A percentile compares a stretch with the other conserved stretches of the same genome.
Evolutionary conservation across 805 yeast species (phyloP).

Genomic region (Komagataella mondaviorum): DNA sequence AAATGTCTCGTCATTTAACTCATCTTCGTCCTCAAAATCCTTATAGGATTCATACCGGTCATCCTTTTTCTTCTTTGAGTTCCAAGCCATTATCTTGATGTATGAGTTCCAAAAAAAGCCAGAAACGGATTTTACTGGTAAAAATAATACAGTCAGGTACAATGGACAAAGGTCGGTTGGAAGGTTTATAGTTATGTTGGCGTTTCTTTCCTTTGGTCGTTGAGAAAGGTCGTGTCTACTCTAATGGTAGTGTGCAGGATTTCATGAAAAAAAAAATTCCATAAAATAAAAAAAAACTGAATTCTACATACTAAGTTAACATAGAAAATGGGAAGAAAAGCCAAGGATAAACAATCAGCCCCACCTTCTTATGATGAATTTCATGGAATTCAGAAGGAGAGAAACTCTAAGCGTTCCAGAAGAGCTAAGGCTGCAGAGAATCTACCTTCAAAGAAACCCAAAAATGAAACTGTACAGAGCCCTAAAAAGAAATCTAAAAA

Average conservation of each 20-base stretch:
- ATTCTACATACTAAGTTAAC: background rate
- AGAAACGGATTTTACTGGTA: background rate
- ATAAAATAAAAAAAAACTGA: background rate
- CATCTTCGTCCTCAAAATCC: constrained; percentile 82
- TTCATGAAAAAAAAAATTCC: background rate
- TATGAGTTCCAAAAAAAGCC: background rate
- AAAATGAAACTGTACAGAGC: constrained; percentile 15
- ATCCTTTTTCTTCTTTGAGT: constrained; percentile 4
- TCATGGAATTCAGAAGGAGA: constrained; percentile 29
- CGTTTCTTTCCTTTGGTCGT: background rate
- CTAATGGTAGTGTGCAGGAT: background rate
- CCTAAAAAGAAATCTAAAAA: constrained; percentile 15
- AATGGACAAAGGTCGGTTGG: background rate
- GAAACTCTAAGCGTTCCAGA: constrained; percentile 20
- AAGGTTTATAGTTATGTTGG: background rate
- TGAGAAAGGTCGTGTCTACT: background rate
- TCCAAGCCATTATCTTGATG: background rate
- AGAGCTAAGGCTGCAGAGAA: constrained; percentile 14
- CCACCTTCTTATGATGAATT: constrained; percentile 88
- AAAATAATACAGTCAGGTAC: background rate
- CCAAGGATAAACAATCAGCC: constrained; percentile 82
- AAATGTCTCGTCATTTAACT: constrained; percentile 69
- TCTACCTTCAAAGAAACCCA: constrained; percentile 10
- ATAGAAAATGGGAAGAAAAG: constrained; percentile 74
- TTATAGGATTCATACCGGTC: constrained; percentile 5